Conservation (phyloP, 192 early-diverging fungal species). For the Linderina pennispora region DNA sequence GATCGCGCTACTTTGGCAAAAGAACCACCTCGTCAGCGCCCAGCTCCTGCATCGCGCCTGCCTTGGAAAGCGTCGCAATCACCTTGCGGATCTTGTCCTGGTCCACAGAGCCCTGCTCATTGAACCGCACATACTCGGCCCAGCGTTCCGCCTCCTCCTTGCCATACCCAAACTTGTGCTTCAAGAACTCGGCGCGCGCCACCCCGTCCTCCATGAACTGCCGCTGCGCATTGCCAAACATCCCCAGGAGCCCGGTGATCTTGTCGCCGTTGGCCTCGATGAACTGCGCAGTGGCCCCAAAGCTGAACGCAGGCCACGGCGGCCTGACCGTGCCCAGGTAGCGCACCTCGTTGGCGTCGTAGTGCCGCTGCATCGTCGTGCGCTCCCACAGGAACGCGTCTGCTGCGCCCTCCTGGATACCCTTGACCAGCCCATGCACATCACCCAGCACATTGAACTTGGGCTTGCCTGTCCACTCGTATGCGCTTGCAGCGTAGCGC, state of each 20-base stretch:
- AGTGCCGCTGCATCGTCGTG: conserved; percentile 86
- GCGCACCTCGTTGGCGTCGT: conserved; percentile 60
- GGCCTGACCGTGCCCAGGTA: conserved; percentile 72
- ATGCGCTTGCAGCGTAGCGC: conserved; percentile 55
- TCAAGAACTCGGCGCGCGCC: conserved; percentile 14
- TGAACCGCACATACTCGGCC: conserved; percentile 30
- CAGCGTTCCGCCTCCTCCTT: conserved; percentile 16
- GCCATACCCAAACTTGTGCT: conserved; percentile 19
- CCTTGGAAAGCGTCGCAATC: conserved; percentile 10
- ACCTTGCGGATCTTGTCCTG: conserved; percentile 6
- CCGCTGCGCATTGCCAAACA: neutral
- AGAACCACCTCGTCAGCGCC: conserved; percentile 9
- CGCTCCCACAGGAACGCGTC: conserved; percentile 92
- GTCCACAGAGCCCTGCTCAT: conserved; percentile 15
- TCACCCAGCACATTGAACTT: conserved; percentile 68
- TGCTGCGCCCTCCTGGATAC: conserved; percentile 51
- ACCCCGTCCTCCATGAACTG: conserved; percentile 13
- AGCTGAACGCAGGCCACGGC: conserved; percentile 87
- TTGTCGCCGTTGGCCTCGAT: conserved; percentile 3
- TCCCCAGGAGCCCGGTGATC: conserved; percentile 2
- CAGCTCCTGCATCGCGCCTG: conserved; percentile 12
- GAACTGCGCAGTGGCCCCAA: conserved; percentile 47
- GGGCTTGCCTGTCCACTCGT: conserved; percentile 51
- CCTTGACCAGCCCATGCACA: conserved; percentile 62
- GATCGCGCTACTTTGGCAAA: conserved; percentile 6